phyloP scores from a whole-genome alignment of 371 early-diverging fungal genomes.

The Apophysomyces trapeziformis region DNA sequence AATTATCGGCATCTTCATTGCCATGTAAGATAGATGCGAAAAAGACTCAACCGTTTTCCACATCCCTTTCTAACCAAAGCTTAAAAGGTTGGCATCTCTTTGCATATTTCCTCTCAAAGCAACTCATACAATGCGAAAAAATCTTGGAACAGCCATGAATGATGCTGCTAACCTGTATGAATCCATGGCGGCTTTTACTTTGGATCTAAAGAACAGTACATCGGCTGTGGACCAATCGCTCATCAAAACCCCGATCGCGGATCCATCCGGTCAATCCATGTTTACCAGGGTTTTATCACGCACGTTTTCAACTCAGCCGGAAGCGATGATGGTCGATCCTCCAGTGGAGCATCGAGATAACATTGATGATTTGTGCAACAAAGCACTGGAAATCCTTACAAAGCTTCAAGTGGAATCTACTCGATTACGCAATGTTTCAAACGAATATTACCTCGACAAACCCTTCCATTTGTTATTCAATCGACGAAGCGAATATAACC shows the following conservation, averaged over 20 bases:
- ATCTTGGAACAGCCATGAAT: conserved; percentile 38
- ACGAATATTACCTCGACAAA: conserved; percentile 32
- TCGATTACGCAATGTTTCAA: conserved; percentile 37
- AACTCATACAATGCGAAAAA: conserved; percentile 34
- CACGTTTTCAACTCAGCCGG: conserved; percentile 2
- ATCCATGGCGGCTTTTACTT: conserved; percentile 31
- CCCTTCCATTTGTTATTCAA: conserved; percentile 15
- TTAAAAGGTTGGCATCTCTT: conserved; percentile 22
- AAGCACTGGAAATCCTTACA: conserved; percentile 29
- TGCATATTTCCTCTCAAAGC: conserved; percentile 43
- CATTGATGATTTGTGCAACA: conserved; percentile 22
- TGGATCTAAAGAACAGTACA: conserved; percentile 25
- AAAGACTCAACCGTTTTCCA: neutral
- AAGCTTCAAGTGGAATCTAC: conserved; percentile 38
- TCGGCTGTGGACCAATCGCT: conserved; percentile 2
- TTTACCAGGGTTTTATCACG: neutral
- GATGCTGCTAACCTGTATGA: conserved; percentile 43
- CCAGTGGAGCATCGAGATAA: neutral
- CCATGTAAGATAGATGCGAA: conserved; percentile 26
- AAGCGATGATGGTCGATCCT: neutral
- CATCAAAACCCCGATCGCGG: neutral
- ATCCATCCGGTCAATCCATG: neutral
- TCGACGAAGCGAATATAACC: neutral
- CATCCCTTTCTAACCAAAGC: neutral
- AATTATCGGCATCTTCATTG: conserved; percentile 40